Conservation (phyloP, 352 stramenopile species). For the Phytophthora sojae region DNA sequence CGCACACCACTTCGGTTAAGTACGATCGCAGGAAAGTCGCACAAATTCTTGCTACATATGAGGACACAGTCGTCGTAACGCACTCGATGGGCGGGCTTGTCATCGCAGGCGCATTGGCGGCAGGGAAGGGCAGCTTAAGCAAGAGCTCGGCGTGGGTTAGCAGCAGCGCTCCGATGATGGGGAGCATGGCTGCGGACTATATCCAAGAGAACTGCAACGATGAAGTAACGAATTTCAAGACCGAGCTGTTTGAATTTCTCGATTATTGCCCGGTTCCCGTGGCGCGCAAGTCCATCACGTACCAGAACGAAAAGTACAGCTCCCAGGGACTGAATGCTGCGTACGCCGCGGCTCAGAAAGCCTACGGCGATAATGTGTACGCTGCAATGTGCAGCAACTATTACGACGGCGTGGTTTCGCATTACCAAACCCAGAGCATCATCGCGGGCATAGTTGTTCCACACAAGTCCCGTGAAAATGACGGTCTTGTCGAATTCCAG, state of each 20-base stretch:
- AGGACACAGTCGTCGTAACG: conserved; percentile 28
- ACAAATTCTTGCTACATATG: too few species aligned
- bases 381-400: conserved; percentile 41
- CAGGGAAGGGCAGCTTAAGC: not conserved
- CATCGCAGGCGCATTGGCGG: not conserved
- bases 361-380: conserved; percentile 27
- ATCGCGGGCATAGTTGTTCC: conserved; percentile 17
- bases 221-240: not conserved
- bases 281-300: conserved; percentile 21
- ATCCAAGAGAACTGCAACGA: not conserved
- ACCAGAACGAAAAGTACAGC: conserved; percentile 29
- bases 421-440: conserved; percentile 17
- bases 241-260: not conserved
- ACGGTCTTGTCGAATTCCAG: conserved; percentile 14
- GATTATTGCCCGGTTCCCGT: conserved; percentile 14
- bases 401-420: conserved; percentile 36
- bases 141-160: not conserved
- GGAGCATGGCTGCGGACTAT: not conserved
- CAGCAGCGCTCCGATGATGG: not conserved
- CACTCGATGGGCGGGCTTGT: conserved; percentile 28
- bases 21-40: too few species aligned
- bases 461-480: conserved; percentile 26
- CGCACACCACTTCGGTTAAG: too few species aligned
- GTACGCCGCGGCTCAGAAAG: conserved; percentile 29
- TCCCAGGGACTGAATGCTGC: conserved; percentile 11